Evolutionary conservation across 2,329 filamentous ascomycete species (phyloP).

Genomic region (Grosmannia clavigera): DNA sequence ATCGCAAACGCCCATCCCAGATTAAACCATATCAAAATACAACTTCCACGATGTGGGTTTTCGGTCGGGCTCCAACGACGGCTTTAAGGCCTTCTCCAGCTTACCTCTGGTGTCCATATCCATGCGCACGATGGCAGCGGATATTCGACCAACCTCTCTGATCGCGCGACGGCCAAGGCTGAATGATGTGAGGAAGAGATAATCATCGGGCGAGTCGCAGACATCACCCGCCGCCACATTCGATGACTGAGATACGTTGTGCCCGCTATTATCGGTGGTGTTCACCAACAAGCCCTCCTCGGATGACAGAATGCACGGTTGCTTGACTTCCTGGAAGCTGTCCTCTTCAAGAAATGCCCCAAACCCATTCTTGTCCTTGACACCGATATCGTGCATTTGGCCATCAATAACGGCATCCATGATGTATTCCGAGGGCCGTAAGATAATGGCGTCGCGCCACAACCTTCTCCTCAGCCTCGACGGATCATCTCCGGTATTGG

Average conservation of each 20-base stretch:
- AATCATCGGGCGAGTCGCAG: constrained; percentile 31
- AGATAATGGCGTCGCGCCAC: constrained; percentile 6
- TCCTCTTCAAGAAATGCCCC: constrained; percentile 23
- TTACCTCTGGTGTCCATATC: not conserved
- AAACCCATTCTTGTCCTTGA: constrained; percentile 30
- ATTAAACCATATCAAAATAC: not conserved
- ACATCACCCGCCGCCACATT: constrained; percentile 8
- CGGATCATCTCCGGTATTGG: not conserved
- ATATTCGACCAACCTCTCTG: constrained; percentile 8
- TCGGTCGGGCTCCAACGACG: not conserved
- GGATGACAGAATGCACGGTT: constrained; percentile 23
- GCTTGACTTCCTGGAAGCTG: constrained; percentile 29
- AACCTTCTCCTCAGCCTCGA: not conserved
- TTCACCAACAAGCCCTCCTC: not conserved
- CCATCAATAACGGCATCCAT: constrained; percentile 26
- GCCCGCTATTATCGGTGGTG: not conserved
- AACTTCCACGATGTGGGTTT: constrained; percentile 7
- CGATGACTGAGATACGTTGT: not conserved
- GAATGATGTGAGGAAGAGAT: constrained; percentile 41
- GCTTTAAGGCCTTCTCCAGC: not conserved
- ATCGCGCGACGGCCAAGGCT: constrained; percentile 28
- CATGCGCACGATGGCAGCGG: constrained; percentile 4
- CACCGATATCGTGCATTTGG: constrained; percentile 14
- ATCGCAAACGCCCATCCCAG: not conserved
- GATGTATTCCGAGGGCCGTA: constrained; percentile 27